Evolutionary conservation across 2,329 filamentous ascomycete species (phyloP), one percentile per base, ranked within the genome.

Genomic region (Clonostachys rhizophaga): DNA sequence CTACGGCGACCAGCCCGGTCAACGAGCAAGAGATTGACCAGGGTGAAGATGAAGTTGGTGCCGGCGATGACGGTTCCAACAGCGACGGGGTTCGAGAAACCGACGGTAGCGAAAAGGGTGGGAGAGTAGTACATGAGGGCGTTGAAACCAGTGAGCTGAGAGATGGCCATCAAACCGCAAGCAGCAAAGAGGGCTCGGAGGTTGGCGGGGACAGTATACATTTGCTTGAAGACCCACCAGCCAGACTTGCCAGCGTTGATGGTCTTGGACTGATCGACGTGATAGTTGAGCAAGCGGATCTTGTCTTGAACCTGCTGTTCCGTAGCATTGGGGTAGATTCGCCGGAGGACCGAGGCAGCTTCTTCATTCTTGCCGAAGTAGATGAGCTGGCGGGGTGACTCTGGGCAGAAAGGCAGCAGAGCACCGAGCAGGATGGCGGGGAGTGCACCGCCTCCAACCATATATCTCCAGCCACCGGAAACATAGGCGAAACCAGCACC

Each of bases 81-180:
- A 1, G 70, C 71, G 1, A 68, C 64, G 1, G 70, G 64, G 41
- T 72, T 69, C 16, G 60, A 55, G 40, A 57, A 57, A 12, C 55
- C 53, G 9, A 56, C 54, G 24, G 56, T 56, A 16, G 52, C 42
- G 48, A 57, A 57, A 1, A 56, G 47, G 2, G 52, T 54, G 11
- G 44, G 48, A 4, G 50, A 53, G 36, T 57, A 57, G 34, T 57
- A 57, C 54, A 57, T 57, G 41, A 57, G 46, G 2, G 54, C 55
- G 30, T 57, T 57, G 44, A 56, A 57, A 4, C 54, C 52, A 37
- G 50, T 55, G 13, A 54, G 46, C 11, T 57, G 52, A 6, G 62
- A 65, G 14, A 70, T 64, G 2, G 67, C 69, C 70, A 74, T 74
- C 12, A 72, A 50, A 2, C 66, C 62, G 43, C 70, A 74, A 3